Percentiles rank a stretch among this genome's conserved stretches.
Conservation (phyloP, 2,329 filamentous ascomycete species). For the Phialophora macrospora region DNA sequence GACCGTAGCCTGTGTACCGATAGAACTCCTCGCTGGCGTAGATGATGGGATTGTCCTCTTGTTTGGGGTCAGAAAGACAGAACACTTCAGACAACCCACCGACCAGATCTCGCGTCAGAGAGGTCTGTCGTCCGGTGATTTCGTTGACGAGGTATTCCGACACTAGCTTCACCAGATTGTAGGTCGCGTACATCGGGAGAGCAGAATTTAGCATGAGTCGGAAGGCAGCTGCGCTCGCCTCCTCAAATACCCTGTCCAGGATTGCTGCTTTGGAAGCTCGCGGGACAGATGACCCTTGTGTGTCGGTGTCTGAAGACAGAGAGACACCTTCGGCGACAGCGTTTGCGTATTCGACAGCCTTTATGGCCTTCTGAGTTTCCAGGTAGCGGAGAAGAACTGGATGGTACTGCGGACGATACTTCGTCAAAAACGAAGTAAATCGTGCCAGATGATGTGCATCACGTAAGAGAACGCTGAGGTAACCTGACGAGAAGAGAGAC, state of each 20-base stretch:
- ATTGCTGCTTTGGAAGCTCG: constrained; percentile 41
- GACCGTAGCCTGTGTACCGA: constrained; percentile 50
- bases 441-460: constrained; percentile 44
- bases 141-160: constrained; percentile 52
- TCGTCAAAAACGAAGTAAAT: constrained; percentile 48
- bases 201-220: constrained; percentile 48
- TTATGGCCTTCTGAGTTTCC: constrained; percentile 49
- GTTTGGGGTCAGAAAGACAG: constrained; percentile 51
- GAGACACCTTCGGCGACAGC: constrained; percentile 47
- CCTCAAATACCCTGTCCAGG: constrained; percentile 47
- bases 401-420: constrained; percentile 46
- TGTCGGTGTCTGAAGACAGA: constrained; percentile 37
- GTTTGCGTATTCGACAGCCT: constrained; percentile 53
- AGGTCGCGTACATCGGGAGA: constrained; percentile 51
- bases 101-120: constrained; percentile 49
- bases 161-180: constrained; percentile 47
- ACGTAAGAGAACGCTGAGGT: constrained; percentile 50
- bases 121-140: constrained; percentile 49
- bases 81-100: constrained; percentile 53
- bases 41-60: constrained; percentile 53
- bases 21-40: constrained; percentile 55
- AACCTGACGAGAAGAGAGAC: constrained; percentile 51
- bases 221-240: constrained; percentile 42
- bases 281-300: neutral
- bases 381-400: constrained; percentile 47